Conservation (phyloP, 148 eudicot species). For the Chenopodium formosanum region DNA sequence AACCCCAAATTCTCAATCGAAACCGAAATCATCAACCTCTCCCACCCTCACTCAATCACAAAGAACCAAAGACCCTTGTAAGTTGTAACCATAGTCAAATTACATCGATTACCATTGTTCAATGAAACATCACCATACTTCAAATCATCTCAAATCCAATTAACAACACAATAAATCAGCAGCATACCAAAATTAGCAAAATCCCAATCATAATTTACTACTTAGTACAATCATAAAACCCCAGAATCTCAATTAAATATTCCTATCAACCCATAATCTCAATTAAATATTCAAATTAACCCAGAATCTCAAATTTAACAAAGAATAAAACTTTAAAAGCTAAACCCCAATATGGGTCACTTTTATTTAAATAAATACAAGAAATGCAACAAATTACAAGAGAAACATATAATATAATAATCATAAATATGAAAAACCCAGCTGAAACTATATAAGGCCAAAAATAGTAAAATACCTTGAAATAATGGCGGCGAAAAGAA, state of each 20-base stretch:
- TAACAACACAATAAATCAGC: background rate
- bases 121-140: background rate
- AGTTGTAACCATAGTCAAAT: background rate
- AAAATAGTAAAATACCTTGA: constrained; percentile 25
- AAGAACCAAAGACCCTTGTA: background rate
- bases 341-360: background rate
- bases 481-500: constrained; percentile 19
- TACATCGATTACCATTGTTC: background rate
- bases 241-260: too few relatives aligned
- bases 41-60: background rate
- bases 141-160: background rate
- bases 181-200: background rate
- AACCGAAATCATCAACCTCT: background rate
- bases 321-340: constrained; percentile 1
- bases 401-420: background rate
- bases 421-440: background rate
- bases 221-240: background rate
- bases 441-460: background rate
- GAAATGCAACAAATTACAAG: constrained; percentile 3
- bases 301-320: constrained; percentile 12
- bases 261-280: background rate
- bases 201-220: background rate
- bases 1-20: background rate
- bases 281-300: background rate
- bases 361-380: background rate